These are phyloP conservation scores for Claviceps fusiformis DNA, from an alignment of 2,329 filamentous ascomycete species.

Conservation along the genomic window DNA sequence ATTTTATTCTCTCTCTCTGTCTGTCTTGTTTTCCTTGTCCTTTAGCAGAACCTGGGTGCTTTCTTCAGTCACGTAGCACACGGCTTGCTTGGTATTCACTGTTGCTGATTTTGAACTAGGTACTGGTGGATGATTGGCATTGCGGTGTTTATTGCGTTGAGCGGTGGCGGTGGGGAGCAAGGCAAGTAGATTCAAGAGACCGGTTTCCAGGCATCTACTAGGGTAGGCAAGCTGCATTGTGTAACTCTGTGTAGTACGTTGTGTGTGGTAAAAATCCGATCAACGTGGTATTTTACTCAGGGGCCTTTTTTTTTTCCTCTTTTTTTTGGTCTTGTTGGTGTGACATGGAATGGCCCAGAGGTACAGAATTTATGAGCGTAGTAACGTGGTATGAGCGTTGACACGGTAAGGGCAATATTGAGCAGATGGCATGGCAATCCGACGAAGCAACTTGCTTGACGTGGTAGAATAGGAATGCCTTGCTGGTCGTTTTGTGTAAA, in stretches of 20 bases:
- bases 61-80: background rate
- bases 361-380: background rate
- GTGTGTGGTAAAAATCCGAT: too few relatives aligned
- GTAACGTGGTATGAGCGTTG: background rate
- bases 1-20: background rate
- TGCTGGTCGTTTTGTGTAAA: background rate
- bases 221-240: background rate
- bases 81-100: background rate
- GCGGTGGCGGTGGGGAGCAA: slow-evolving; percentile 31
- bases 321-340: background rate
- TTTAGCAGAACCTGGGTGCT: background rate
- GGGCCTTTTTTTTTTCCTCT: background rate
- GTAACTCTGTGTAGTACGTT: background rate
- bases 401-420: too few relatives aligned
- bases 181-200: slow-evolving; percentile 25
- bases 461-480: too few relatives aligned
- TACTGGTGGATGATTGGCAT: slow-evolving; percentile 55
- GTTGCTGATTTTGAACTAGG: slow-evolving; percentile 26
- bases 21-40: background rate
- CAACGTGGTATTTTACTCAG: background rate
- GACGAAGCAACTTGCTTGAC: too few relatives aligned
- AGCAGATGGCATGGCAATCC: background rate
- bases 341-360: background rate
- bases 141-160: slow-evolving; percentile 37
- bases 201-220: background rate